Conservation (phyloP, 306 rosid species). For the Pterocarpus santalinus region DNA sequence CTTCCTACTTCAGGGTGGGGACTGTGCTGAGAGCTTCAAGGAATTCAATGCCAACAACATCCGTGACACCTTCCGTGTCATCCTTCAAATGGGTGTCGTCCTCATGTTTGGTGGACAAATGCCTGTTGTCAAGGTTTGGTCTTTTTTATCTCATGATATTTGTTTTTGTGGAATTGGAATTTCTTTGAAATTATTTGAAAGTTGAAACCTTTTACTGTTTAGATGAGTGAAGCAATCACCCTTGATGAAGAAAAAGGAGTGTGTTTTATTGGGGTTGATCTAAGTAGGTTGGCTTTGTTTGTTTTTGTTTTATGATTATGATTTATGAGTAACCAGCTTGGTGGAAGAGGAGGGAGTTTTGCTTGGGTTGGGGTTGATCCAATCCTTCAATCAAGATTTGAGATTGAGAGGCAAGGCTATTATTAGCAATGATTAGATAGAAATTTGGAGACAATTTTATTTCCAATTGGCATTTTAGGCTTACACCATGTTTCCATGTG, state of each 20-base stretch:
- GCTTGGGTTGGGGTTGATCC: conserved; percentile 26
- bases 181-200: neutral
- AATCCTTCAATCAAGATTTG: conserved; percentile 6
- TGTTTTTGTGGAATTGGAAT: neutral
- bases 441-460: neutral
- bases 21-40: conserved; percentile 90
- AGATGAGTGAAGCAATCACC: neutral
- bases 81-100: conserved; percentile 65
- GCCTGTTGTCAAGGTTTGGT: conserved; percentile 59
- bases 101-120: conserved; percentile 64
- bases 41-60: conserved; percentile 72
- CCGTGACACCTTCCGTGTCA: conserved; percentile 58
- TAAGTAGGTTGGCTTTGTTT: neutral
- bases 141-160: neutral
- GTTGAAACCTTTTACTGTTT: neutral
- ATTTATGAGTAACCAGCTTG: neutral
- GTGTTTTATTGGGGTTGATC: conserved; percentile 9
- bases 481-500: neutral
- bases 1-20: conserved; percentile 60
- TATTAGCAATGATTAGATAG: conserved; percentile 5
- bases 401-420: neutral
- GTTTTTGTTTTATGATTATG: neutral
- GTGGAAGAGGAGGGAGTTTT: conserved; percentile 10
- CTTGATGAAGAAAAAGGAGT: neutral
- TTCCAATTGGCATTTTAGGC: neutral